Percentiles rank a stretch among this genome's conserved stretches.
Evolutionary conservation across 1,284 basidiomycete genomes (phyloP).

Genomic region (Jaminaea rosea): DNA sequence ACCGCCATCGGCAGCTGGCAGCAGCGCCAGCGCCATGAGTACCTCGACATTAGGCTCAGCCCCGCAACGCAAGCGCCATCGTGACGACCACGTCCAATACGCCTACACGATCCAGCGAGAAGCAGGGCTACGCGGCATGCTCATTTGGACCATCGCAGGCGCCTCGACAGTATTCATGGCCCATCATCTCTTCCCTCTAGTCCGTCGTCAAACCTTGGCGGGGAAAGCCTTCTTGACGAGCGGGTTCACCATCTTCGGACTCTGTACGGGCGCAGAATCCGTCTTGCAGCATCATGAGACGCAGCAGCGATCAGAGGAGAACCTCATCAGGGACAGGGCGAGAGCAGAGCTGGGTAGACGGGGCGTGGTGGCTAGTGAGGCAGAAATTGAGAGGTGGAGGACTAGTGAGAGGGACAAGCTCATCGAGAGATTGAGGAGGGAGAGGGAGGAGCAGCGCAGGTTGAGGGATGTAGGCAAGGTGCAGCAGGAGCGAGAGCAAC

Average conservation of each 20-base stretch:
- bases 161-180: slow-evolving; percentile 24
- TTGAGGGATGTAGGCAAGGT: not conserved
- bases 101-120: slow-evolving; percentile 35
- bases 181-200: slow-evolving; percentile 35
- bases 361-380: slow-evolving; percentile 35
- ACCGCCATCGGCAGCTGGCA: too few relatives aligned
- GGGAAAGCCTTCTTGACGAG: slow-evolving; percentile 35
- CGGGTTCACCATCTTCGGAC: slow-evolving; percentile 34
- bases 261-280: slow-evolving; percentile 37
- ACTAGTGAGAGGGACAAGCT: slow-evolving; percentile 12
- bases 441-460: slow-evolving; percentile 1
- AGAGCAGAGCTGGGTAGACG: slow-evolving; percentile 26
- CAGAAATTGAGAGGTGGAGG: slow-evolving; percentile 39
- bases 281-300: slow-evolving; percentile 32
- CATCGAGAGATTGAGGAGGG: slow-evolving; percentile 14
- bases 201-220: slow-evolving; percentile 33
- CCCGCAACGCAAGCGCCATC: slow-evolving; percentile 21
- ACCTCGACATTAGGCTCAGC: not conserved
- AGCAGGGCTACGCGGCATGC: slow-evolving; percentile 29
- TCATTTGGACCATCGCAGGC: slow-evolving; percentile 23
- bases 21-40: not conserved
- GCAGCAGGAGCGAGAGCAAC: slow-evolving; percentile 2
- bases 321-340: slow-evolving; percentile 26
- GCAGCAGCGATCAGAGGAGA: slow-evolving; percentile 28
- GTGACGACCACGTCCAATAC: slow-evolving; percentile 27